These are phyloP conservation scores for Globisporangium recalcitrans DNA, from an alignment of 352 stramenopile species.

Conservation along the genomic window DNA sequence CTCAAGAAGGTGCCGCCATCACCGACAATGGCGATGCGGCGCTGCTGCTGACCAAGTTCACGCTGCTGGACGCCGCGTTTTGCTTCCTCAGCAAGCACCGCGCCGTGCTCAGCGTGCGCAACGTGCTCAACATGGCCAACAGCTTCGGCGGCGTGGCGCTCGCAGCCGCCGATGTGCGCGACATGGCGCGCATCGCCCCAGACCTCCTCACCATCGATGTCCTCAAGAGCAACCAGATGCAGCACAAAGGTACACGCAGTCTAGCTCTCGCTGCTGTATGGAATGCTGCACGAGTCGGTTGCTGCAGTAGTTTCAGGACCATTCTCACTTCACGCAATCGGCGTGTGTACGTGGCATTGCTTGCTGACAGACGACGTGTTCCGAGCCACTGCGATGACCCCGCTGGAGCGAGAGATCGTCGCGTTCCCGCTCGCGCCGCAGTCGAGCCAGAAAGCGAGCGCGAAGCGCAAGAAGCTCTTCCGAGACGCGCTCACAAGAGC, in stretches of 20 bases:
- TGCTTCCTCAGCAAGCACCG: conserved; percentile 55
- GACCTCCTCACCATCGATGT: conserved; percentile 36
- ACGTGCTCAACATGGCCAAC: conserved; percentile 55
- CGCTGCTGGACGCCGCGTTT: conserved; percentile 60
- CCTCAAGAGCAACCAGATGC: conserved; percentile 21
- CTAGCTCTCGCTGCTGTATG: too few relatives aligned
- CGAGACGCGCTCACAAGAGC: conserved; percentile 27
- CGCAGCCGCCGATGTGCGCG: conserved; percentile 30
- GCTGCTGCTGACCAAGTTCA: conserved; percentile 39
- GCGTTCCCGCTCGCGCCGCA: conserved; percentile 59
- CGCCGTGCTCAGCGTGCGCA: conserved; percentile 37
- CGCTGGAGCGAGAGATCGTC: conserved; percentile 39
- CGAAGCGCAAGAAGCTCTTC: conserved; percentile 57
- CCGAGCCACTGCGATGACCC: conserved; percentile 15
- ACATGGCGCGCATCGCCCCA: conserved; percentile 42
- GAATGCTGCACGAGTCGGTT: too few relatives aligned
- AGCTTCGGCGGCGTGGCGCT: conserved; percentile 43
- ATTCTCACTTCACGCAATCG: too few relatives aligned
- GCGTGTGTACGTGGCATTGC: too few relatives aligned
- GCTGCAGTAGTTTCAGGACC: too few relatives aligned
- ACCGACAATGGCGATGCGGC: not conserved
- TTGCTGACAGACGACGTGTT: conserved; percentile 36
- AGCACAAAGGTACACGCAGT: conserved; percentile 24
- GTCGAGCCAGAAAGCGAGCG: conserved; percentile 46
- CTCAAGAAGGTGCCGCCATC: not conserved